Evolutionary conservation across 148 eudicot species (phyloP).

Genomic region (Camellia japonica): DNA sequence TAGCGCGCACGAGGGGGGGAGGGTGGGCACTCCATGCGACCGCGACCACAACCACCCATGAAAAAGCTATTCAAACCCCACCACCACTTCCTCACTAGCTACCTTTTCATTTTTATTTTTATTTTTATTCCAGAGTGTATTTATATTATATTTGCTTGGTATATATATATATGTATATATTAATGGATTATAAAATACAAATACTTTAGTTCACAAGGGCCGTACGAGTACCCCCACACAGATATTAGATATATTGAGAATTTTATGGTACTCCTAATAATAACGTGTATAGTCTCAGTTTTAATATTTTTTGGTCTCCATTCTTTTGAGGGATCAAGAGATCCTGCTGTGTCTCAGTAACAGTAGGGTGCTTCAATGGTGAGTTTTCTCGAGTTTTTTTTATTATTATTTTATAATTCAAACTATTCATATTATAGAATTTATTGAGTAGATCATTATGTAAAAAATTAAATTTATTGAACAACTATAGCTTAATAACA

Average conservation of each 20-base stretch:
- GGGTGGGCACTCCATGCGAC: constrained; percentile 25
- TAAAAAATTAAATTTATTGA: no score
- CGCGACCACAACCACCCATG: constrained; percentile 4
- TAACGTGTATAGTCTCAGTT: no score
- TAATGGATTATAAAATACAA: neutral
- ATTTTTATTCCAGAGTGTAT: neutral
- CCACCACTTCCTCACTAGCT: neutral
- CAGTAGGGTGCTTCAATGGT: no score
- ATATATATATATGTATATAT: neutral
- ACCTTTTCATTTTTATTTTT: neutral
- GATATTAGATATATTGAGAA: neutral
- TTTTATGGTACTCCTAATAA: no score
- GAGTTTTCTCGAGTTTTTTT: no score
- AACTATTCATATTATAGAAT: no score
- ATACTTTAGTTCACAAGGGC: constrained; percentile 4
- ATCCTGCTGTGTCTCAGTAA: no score
- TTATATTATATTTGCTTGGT: neutral
- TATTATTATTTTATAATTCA: no score
- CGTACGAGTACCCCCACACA: constrained; percentile 28
- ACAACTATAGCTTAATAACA: no score
- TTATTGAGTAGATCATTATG: no score
- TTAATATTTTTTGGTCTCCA: no score
- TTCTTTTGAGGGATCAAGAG: no score
- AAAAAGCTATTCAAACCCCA: neutral
- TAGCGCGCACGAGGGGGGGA: constrained; percentile 57